Percentiles rank a stretch among this genome's conserved stretches.
phyloP scores from a whole-genome alignment of 208 protist genomes.

The Naegleria gruberi region DNA sequence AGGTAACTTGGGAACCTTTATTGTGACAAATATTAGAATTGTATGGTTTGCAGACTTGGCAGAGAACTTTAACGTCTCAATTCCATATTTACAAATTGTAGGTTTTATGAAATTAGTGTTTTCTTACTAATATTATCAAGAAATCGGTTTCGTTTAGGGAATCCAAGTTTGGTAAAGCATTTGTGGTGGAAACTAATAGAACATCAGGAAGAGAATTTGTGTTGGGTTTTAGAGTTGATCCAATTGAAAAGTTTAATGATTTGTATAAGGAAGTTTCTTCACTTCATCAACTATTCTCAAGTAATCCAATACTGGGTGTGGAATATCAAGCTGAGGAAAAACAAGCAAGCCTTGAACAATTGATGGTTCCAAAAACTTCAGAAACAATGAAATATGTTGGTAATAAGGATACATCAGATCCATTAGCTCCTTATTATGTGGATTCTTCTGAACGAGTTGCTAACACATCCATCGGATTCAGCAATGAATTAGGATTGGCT shows the following conservation, averaged over 20 bases:
- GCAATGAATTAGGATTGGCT: constrained; percentile 59
- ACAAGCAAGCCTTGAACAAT: constrained; percentile 16
- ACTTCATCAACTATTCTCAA: constrained; percentile 64
- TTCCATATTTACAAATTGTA: constrained; percentile 83
- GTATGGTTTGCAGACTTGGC: constrained; percentile 78
- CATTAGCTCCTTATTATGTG: constrained; percentile 80
- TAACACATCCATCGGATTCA: constrained; percentile 65
- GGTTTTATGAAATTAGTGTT: neutral
- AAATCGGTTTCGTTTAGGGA: constrained; percentile 55
- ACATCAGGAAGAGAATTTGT: constrained; percentile 57
- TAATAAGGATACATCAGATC: constrained; percentile 58
- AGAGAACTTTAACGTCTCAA: constrained; percentile 85
- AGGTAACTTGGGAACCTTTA: constrained; percentile 75
- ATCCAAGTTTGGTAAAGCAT: constrained; percentile 64
- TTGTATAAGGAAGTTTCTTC: constrained; percentile 66
- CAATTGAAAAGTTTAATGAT: constrained; percentile 50
- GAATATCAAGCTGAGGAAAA: constrained; percentile 44
- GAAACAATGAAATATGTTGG: constrained; percentile 64
- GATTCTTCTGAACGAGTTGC: constrained; percentile 62
- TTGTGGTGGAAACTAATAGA: constrained; percentile 64
- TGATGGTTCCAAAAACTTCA: constrained; percentile 20
- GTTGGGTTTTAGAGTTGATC: constrained; percentile 75
- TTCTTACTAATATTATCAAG: neutral
- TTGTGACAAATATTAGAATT: constrained; percentile 85
- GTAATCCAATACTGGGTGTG: constrained; percentile 70